These are phyloP conservation scores for Aphanomyces stellatus DNA, from an alignment of 352 stramenopile genomes.

Conservation along the genomic window DNA sequence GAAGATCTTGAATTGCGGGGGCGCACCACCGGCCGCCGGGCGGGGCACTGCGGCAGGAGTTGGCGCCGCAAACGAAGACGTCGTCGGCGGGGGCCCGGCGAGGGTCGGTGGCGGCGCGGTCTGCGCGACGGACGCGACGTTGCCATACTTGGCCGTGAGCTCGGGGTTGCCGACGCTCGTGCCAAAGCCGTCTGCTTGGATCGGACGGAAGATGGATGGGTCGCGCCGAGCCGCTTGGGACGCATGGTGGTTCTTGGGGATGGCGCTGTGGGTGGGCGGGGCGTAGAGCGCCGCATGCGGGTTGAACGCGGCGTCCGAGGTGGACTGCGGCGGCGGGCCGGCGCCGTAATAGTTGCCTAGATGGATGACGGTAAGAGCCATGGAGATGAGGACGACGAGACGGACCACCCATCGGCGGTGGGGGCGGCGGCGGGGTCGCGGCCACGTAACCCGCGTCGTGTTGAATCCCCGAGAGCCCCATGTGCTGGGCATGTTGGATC, in stretches of 20 bases:
- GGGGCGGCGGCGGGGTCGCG: not conserved
- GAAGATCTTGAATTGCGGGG: conserved; percentile 84
- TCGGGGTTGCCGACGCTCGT: conserved; percentile 83
- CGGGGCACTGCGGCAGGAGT: conserved; percentile 12
- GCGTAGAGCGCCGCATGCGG: conserved; percentile 46
- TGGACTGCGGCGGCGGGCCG: not conserved
- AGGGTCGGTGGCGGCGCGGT: conserved; percentile 49
- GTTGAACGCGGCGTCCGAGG: conserved; percentile 30
- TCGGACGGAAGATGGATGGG: conserved; percentile 67
- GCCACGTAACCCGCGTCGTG: conserved; percentile 46
- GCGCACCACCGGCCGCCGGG: conserved; percentile 13
- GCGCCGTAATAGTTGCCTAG: not conserved
- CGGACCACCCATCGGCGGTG: conserved; percentile 31
- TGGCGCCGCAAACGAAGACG: conserved; percentile 17
- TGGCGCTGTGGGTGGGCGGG: conserved; percentile 70
- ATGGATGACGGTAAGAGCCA: not conserved
- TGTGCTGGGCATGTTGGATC: conserved; percentile 24
- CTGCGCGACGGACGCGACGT: conserved; percentile 71
- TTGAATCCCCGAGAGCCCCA: conserved; percentile 62
- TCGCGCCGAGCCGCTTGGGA: conserved; percentile 37
- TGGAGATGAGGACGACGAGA: conserved; percentile 22
- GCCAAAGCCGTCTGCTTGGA: conserved; percentile 83
- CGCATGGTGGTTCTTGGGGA: conserved; percentile 37
- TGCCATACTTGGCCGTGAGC: conserved; percentile 85
- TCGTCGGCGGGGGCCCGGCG: conserved; percentile 22